Evolutionary conservation across 768 basidiomycete species (phyloP), one percentile per base, ranked within the genome.

Genomic region (Kwoniella pini): DNA sequence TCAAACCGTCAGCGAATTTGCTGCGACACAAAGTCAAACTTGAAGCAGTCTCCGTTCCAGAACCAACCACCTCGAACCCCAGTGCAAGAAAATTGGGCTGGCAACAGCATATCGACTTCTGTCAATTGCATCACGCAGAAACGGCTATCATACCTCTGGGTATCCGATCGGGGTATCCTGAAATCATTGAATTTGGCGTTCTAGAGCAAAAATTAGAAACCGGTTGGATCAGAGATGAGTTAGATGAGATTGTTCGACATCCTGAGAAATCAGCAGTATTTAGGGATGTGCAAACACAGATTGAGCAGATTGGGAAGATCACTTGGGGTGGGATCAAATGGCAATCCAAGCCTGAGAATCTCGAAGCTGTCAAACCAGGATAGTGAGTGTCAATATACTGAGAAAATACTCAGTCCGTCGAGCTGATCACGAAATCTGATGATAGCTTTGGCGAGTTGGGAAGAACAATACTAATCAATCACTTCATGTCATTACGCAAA

Each of bases 371-470:
- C 2, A 60, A 57, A 51, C 57, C 65, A 3, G 74, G 74, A 24
- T 76, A 76, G 74, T 76, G 56, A 67, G 74, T 73, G 40, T 42
- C 40, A 42, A 42, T 42, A 10, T 42, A 13, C 40, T 42, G 40
- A 17, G n/a, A 10, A 13, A 7, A 11, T 10, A 6, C 40, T 42
- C 15, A 36, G 7, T 36, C 33, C 33, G n/a, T 9, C n/a, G 9
- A 42, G 40, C 11, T 6, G 6, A 6, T 9, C 31, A 28, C 7
- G 30, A 9, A 7, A 15, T 38, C 28, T 31, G 31, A 24, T 44
- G 6, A 42, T 6, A 73, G 74, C 44, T 76, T 72, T 49, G 74
- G 74, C 3, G 57, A 57, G 3, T 42, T 68, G 10, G 74, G 74
- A 3, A 42, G 55, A 55, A 19, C 26, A 7, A 56, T 76, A 44